Evolutionary conservation across 2,329 filamentous ascomycete species (phyloP).

Genomic region (Scolecobasidium constrictum): DNA sequence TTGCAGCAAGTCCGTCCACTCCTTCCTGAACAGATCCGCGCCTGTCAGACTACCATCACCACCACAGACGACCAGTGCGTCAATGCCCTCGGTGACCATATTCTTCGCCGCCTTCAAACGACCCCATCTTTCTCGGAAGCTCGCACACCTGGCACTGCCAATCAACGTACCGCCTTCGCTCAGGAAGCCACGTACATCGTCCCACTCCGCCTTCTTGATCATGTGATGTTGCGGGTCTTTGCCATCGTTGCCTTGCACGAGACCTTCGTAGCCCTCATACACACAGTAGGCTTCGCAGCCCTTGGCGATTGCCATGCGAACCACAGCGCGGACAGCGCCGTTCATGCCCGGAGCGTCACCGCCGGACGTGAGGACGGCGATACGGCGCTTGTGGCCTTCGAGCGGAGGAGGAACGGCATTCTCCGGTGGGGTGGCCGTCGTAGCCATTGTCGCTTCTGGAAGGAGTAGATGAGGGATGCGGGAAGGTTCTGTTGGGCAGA

Average conservation of each 20-base stretch:
- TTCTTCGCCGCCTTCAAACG: conserved; percentile 84
- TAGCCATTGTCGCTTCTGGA: not conserved
- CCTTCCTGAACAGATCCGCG: conserved; percentile 81
- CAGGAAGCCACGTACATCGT: conserved; percentile 88
- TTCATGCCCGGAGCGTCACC: conserved; percentile 96
- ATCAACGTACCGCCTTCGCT: conserved; percentile 93
- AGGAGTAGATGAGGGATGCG: not conserved
- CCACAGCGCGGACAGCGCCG: conserved; percentile 76
- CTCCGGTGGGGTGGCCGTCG: not conserved
- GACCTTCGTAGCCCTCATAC: conserved; percentile 92
- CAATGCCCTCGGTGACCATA: conserved; percentile 75
- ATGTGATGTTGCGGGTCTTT: conserved; percentile 28
- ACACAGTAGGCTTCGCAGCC: conserved; percentile 38
- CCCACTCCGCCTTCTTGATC: conserved; percentile 82
- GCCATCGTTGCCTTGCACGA: conserved; percentile 70
- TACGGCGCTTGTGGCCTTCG: conserved; percentile 44
- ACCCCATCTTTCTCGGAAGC: conserved; percentile 80
- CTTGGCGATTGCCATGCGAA: conserved; percentile 81
- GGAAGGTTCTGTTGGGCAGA: too few relatives aligned
- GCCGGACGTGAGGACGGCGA: conserved; percentile 89
- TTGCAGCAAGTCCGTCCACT: conserved; percentile 80
- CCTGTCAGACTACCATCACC: conserved; percentile 94
- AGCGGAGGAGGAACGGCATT: conserved; percentile 8
- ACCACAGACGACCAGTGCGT: conserved; percentile 92
- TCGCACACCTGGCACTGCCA: conserved; percentile 85